phyloP scores from a whole-genome alignment of 1,284 basidiomycete species.

The Naganishia albida region DNA sequence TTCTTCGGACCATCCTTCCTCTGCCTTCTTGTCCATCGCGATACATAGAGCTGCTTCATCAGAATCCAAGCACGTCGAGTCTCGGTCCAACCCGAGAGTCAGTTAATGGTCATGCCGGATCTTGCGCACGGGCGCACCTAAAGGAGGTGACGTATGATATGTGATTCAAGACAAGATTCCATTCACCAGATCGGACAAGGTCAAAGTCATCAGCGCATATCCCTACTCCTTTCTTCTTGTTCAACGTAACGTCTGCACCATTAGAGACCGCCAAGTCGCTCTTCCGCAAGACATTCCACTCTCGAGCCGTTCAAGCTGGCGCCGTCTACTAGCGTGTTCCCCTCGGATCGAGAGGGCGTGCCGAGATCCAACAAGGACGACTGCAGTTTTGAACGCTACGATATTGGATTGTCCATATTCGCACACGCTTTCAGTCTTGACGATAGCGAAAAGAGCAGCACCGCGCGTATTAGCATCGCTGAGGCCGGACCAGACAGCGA shows the following conservation, averaged over 20 bases:
- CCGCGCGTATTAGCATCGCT: neutral
- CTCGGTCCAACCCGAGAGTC: no score
- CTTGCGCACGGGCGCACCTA: no score
- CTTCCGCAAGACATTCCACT: neutral
- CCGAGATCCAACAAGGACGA: neutral
- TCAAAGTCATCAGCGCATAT: slow-evolving; percentile 6
- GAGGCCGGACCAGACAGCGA: neutral
- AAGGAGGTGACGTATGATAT: slow-evolving; percentile 5
- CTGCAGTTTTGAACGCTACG: neutral
- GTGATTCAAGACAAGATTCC: neutral
- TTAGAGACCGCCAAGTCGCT: slow-evolving; percentile 2
- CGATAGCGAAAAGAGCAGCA: neutral
- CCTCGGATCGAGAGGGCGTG: slow-evolving; percentile 15
- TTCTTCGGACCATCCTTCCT: no score
- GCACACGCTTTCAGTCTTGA: neutral
- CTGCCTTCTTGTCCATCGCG: no score
- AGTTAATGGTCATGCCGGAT: no score
- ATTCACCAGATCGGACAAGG: neutral
- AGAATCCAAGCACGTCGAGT: no score
- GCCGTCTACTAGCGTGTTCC: slow-evolving; percentile 11
- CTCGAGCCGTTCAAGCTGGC: slow-evolving; percentile 28
- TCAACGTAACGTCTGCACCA: neutral
- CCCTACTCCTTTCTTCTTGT: neutral
- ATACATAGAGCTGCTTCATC: no score
- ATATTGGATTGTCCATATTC: neutral